Evolutionary conservation across 179 eudicot species (phyloP), one percentile per base, ranked within the genome.

Genomic region (Nepenthes alata): DNA sequence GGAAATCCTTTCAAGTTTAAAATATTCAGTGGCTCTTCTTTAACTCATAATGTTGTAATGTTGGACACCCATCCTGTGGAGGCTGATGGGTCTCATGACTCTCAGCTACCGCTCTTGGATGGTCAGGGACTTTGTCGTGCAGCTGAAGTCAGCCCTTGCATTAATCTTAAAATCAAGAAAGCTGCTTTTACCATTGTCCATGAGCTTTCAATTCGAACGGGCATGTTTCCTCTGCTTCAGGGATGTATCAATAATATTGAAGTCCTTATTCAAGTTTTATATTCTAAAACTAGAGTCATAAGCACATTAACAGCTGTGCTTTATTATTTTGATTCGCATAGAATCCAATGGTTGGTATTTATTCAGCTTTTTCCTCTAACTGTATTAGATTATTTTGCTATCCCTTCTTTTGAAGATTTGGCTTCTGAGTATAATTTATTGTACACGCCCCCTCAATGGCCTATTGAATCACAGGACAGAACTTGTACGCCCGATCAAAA

Each of bases 1-100:
- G 97, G 99, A 68, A 79, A 81, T 81, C 77, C 83, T 48, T 91
- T 94, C 67, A 94, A 87, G 90, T 81, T 86, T 81, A 94, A 94
- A 80, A 72, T 81, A 39, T 75, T 94, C 63, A 49, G 54, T 71
- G 73, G 69, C 59, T 70, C 70, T 71, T 60, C 80, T 75, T 68
- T 74, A 62, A 60, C 73, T 65, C 67, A 57, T 68, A 72, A 67
- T 75, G 60, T 47, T 50, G 53, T 60, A 58, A 57, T 68, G 60
- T 66, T 61, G 37, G 75, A 71, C 67, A 71, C 59, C 41, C 54
- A 37, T 54, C 50, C 66, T 36, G 61, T 14, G 68, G 77, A 70
- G 65, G 67, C 65, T 37, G 53, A 37, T 59, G 60, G 53, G 41
- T 65, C 61, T n/a, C 12, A 37, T 59, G 60, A 48, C 38, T 65